These are phyloP conservation scores for Rubroboletus pulcherrimus DNA, from an alignment of 768 basidiomycete genomes.

Conservation along the genomic window DNA sequence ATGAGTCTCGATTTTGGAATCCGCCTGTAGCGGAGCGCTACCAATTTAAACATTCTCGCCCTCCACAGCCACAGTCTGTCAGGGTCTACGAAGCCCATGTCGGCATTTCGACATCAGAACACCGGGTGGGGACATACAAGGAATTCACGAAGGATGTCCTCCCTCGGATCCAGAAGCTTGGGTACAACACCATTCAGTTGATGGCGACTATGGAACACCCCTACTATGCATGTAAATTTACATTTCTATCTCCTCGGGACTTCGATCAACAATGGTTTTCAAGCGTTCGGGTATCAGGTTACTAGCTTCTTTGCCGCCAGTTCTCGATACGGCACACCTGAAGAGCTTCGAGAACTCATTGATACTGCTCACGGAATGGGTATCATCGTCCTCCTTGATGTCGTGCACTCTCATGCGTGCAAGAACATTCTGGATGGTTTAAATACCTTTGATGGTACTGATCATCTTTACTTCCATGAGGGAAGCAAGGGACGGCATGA, in stretches of 20 bases:
- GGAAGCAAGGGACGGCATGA: conserved; percentile 89
- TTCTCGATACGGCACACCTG: conserved; percentile 93
- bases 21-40: conserved; percentile 72
- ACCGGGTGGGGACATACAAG: conserved; percentile 88
- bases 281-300: conserved; percentile 97
- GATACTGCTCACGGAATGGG: conserved; percentile 95
- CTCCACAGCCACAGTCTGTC: conserved; percentile 58
- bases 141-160: conserved; percentile 87
- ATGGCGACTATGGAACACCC: conserved; percentile 99
- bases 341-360: conserved; percentile 92
- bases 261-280: background rate
- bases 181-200: conserved; percentile 96
- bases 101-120: conserved; percentile 89
- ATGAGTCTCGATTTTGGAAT: conserved; percentile 99
- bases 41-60: conserved; percentile 75
- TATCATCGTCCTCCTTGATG: conserved; percentile 87
- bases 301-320: conserved; percentile 97
- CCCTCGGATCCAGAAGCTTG: conserved; percentile 84
- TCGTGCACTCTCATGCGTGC: conserved; percentile 97
- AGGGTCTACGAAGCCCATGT: conserved; percentile 98
- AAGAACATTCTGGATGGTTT: conserved; percentile 96
- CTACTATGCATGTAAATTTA: conserved; percentile 86
- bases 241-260: background rate
- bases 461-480: conserved; percentile 96
- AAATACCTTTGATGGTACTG: conserved; percentile 95